These are phyloP conservation scores for Fusarium sp. DNA, from an alignment of 2,329 filamentous ascomycete species.

Conservation along the genomic window DNA sequence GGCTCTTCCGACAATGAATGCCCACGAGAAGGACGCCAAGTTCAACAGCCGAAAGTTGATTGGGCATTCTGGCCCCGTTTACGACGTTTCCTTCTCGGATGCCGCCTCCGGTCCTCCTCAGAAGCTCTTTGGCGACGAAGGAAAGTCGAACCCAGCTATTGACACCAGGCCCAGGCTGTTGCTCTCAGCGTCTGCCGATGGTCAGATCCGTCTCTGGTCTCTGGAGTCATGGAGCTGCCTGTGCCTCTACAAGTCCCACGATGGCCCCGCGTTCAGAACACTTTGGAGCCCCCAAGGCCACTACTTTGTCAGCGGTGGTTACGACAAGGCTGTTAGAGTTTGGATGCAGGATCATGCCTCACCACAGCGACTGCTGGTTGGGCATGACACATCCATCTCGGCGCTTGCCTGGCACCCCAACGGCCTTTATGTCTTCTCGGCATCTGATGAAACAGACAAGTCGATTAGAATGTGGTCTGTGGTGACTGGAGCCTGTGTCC, in stretches of 20 bases:
- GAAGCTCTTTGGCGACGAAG: constrained; percentile 63
- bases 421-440: constrained; percentile 92
- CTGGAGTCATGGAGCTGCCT: constrained; percentile 92
- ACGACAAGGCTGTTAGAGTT: constrained; percentile 89
- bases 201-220: constrained; percentile 91
- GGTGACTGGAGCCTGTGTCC: constrained; percentile 86
- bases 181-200: constrained; percentile 88
- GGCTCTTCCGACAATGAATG: constrained; percentile 76
- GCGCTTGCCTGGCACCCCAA: constrained; percentile 95
- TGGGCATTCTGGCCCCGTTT: constrained; percentile 91
- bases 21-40: constrained; percentile 68
- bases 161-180: constrained; percentile 78
- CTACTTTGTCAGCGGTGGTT: constrained; percentile 90
- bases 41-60: constrained; percentile 79
- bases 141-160: constrained; percentile 54
- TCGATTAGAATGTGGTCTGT: constrained; percentile 98
- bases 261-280: constrained; percentile 88
- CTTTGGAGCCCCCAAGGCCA: constrained; percentile 94
- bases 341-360: constrained; percentile 96
- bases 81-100: constrained; percentile 87
- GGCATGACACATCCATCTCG: constrained; percentile 94
- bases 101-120: constrained; percentile 68
- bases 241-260: constrained; percentile 93
- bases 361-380: constrained; percentile 87
- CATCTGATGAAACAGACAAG: constrained; percentile 85